phyloP scores from a whole-genome alignment of 352 stramenopile genomes.

The Phytophthora capsici region DNA sequence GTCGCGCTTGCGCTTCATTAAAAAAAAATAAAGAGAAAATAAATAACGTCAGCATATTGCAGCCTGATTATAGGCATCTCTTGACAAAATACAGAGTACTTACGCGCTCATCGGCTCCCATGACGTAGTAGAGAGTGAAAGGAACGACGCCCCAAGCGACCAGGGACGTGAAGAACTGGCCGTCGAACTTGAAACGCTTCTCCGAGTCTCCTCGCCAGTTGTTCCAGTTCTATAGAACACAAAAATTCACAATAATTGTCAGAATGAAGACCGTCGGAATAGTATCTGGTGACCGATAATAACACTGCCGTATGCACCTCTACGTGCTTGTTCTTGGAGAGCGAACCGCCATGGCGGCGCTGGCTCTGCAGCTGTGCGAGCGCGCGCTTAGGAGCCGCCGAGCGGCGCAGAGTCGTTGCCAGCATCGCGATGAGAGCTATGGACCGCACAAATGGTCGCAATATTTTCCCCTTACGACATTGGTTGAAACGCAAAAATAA shows the following conservation, averaged over 20 bases:
- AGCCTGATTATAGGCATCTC: background rate
- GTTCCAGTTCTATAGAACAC: slow-evolving; percentile 73
- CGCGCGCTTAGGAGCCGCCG: slow-evolving; percentile 44
- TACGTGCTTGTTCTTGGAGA: slow-evolving; percentile 87
- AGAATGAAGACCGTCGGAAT: background rate
- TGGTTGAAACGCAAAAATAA: slow-evolving; percentile 20
- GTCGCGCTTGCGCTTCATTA: slow-evolving; percentile 60
- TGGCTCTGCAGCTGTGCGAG: slow-evolving; percentile 64
- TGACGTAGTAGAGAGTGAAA: slow-evolving; percentile 68
- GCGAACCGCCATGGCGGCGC: slow-evolving; percentile 75
- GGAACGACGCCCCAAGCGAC: slow-evolving; percentile 64
- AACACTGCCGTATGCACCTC: slow-evolving; percentile 45
- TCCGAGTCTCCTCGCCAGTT: slow-evolving; percentile 88
- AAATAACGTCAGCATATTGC: background rate
- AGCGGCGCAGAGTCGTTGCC: slow-evolving; percentile 55
- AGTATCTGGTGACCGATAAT: background rate
- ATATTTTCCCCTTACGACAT: slow-evolving; percentile 12
- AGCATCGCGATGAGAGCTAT: slow-evolving; percentile 42
- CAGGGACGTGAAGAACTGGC: slow-evolving; percentile 64
- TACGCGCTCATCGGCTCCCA: slow-evolving; percentile 71
- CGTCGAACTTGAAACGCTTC: slow-evolving; percentile 82
- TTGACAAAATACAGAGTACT: slow-evolving; percentile 17
- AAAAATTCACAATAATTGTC: slow-evolving; percentile 4
- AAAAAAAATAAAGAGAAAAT: background rate
- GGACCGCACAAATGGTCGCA: slow-evolving; percentile 27